Evolutionary conservation across 495 filamentous ascomycete genomes (phyloP), one percentile per base, ranked within the genome.

Genomic region (Xylaria acuta): DNA sequence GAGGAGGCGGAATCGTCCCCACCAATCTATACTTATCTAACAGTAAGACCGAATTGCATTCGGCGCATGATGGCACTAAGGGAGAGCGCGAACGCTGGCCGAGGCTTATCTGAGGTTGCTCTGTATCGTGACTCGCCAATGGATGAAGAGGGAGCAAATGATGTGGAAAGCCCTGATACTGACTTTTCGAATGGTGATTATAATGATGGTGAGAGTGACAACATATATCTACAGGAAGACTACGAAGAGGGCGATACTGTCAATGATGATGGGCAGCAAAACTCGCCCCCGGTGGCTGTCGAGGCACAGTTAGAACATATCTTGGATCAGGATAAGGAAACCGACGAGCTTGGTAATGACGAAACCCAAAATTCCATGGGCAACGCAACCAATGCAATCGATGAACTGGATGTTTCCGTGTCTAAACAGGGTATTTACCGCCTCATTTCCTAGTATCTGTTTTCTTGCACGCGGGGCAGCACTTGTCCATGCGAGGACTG

Each of bases 161-260:
- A 72, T 18, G 22, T 68, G 6, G 73, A 65, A 14, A 58, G 64
- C 36, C 69, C 70, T 51, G 60, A 59, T 40, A 56, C 64, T 40
- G 70, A 75, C 51, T 59, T 70, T 65, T 51, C 69, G 36, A 41
- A 65, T 64, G 64, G 63, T 41, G 67, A 54, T 27, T 54, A 69
- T 38, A 89, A 93, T 71, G 91, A 92, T 76, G 88, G 86, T 27
- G 76, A 81, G 62, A 80, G 85, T 43, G 34, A 45, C 30, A 41
- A 22, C 34, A 32, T 64, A 60, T 56, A 81, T 59, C 60, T 70
- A n/a, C 75, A 77, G 69, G 75, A 80, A 27, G 76, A 75, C 74
- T 60, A 71, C 45, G 64, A 62, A 60, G 64, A 68, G 20, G 53
- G 30, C 22, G 64, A 30, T 32, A 1, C 30, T 22, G n/a, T 38